Conservation (phyloP, 163 green algal genomes). For the Smithsoniella earleae region DNA sequence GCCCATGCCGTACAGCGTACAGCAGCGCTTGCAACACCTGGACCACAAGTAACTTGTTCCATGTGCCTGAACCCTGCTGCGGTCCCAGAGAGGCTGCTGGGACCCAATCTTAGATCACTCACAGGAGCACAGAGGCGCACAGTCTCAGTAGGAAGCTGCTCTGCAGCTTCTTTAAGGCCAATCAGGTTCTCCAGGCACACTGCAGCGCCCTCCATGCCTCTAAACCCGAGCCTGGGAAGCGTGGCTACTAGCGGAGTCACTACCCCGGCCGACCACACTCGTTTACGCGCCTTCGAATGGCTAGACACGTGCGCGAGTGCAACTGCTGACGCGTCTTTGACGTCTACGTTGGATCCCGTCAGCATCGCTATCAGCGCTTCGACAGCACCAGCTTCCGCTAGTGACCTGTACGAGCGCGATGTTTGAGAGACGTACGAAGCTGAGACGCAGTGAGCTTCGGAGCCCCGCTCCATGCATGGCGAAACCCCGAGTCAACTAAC, state of each 20-base stretch:
- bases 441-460: not conserved
- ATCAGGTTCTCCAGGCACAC: constrained; percentile 32
- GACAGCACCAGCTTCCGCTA: constrained; percentile 39
- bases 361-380: constrained; percentile 42
- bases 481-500: no score
- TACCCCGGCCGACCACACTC: constrained; percentile 33
- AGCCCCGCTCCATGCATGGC: not conserved
- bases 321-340: constrained; percentile 31
- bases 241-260: constrained; percentile 28
- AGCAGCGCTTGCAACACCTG: constrained; percentile 26
- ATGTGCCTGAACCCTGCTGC: no score
- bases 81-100: no score
- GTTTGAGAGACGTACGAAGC: not conserved
- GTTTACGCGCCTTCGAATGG: constrained; percentile 33
- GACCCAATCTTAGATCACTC: no score
- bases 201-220: constrained; percentile 28
- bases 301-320: constrained; percentile 39
- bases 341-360: constrained; percentile 20
- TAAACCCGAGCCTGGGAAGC: constrained; percentile 1
- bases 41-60: not conserved
- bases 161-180: constrained; percentile 10
- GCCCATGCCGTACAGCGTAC: not conserved
- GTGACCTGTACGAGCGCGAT: constrained; percentile 36
- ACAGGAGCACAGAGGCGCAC: not conserved
- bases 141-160: constrained; percentile 30